Evolutionary conservation across 495 filamentous ascomycete species (phyloP), one percentile per base, ranked within the genome.

Genomic region (Trichoderma orchidacearum): DNA sequence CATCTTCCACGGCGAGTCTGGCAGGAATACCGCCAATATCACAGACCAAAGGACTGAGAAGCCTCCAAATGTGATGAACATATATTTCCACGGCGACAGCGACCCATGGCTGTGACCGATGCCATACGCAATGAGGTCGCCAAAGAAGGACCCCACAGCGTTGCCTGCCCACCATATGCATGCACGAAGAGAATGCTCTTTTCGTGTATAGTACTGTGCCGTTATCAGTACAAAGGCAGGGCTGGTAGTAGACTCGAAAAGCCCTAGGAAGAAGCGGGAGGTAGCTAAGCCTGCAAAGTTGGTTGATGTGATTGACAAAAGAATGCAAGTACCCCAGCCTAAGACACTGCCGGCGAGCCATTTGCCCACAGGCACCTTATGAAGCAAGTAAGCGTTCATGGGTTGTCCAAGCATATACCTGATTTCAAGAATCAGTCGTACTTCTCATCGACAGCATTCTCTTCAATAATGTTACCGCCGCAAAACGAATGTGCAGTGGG

Each of bases 291-390:
- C 45, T 15, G 54, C 60, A 52, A 62, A 62, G 38, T 55, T 54
- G 4, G 32, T 53, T 4, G 58, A 23, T 1, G 50, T 58, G 13
- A 38, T 38, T 5, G 58, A 54, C 4, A 50, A 45, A 25, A 18
- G 35, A 30, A 56, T 57, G 31, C 55, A 57, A 17, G 52, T 17
- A 23, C 30, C 45, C 17, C 55, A 41, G 30, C 45, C 48, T 3
- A 57, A n/a, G 2, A 57, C 30, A 34, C 36, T 57, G 25, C 13
- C 13, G 6, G 63, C 17, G 64, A 58, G 18, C 68, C 63, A 35
- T 52, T 52, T 52, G 23, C 56, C 56, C 12, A 48, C 31, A 1
- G 57, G 35, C 12, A 38, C 35, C 18, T 38, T 38, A 17, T 38
- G 35, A 38, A 38, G 35, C 15, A 38, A 1, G 15, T 38, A 38